Conservation (phyloP, 371 early-diverging fungal genomes). For the Mucor irregularis region DNA sequence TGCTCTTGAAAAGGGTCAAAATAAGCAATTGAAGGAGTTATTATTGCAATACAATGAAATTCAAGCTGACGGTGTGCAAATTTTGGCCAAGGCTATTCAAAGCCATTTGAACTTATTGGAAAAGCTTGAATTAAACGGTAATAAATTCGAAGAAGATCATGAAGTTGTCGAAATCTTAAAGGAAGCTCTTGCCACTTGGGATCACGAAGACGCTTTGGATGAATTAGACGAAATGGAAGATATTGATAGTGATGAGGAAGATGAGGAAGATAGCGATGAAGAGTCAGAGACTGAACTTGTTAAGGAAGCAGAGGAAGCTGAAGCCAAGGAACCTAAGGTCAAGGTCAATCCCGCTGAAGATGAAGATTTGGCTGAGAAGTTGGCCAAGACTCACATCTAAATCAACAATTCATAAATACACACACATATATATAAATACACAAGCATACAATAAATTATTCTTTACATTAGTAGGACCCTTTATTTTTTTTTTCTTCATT, state of each 20-base stretch:
- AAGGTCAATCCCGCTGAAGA: conserved; percentile 25
- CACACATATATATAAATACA: background rate
- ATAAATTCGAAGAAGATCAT: conserved; percentile 83
- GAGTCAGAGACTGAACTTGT: conserved; percentile 54
- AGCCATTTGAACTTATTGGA: conserved; percentile 60
- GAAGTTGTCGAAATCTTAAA: conserved; percentile 69
- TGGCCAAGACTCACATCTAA: conserved; percentile 51
- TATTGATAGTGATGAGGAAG: conserved; percentile 71
- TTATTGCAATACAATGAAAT: conserved; percentile 91
- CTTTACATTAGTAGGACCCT: no score
- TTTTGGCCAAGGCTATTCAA: conserved; percentile 69
- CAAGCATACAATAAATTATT: background rate
- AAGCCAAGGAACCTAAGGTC: conserved; percentile 28
- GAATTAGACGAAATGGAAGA: conserved; percentile 96
- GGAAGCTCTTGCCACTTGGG: conserved; percentile 69
- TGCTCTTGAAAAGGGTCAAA: conserved; percentile 59
- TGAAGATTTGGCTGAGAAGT: conserved; percentile 36
- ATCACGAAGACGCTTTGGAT: conserved; percentile 80
- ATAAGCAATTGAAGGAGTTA: conserved; percentile 66
- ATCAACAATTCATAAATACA: background rate
- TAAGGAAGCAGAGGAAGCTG: conserved; percentile 32
- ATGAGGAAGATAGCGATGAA: conserved; percentile 70
- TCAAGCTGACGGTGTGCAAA: conserved; percentile 65
- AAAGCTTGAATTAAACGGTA: conserved; percentile 89
- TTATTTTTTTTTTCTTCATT: no score